Evolutionary conservation across 2,329 filamentous ascomycete genomes (phyloP), one percentile per base, ranked within the genome.

Genomic region (Diplocarpon rosae): DNA sequence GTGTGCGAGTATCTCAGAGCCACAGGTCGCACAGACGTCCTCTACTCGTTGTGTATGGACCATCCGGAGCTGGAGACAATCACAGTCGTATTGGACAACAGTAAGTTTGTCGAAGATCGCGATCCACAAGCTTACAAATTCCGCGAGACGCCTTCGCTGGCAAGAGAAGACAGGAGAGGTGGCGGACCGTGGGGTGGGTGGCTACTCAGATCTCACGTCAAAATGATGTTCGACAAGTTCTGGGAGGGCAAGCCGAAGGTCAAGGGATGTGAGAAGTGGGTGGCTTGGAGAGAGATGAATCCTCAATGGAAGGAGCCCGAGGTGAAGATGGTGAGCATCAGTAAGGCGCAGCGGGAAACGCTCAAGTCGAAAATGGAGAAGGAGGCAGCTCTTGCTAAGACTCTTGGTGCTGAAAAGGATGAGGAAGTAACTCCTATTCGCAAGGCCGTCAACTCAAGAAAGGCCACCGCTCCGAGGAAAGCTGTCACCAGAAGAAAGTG

Each of bases 31-130:
- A 39, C 35, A 20, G 29, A 38, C 28, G 13, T 47, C 5, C 31
- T 49, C 39, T 42, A 48, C 31, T 13, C 10, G 1, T 13, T 48
- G 27, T 29, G 33, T 14, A 36, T 46, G 30, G 33, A 43, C 15
- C 39, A 43, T 30, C 42, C 42, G 1, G 11, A 29, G 15, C 24
- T 52, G 6, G 14, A 39, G 10, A 41, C 39, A 13, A 46, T 52
- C 39, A 45, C 32, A 6, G 45, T 49, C 15, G 42, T 48, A 3
- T 16, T 48, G 13, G 45, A 49, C 30, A 43, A 41, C 11, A 47
- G 44, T 36, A 39, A 36, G 1, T 49, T 45, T 16, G 24, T 27
- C 10, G 24, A 38, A 2, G 32, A 34, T 17, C 13, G 28, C 1
- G 24, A 45, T 9, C 43, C 44, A 16, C 33, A 38, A 20, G 34